Evolutionary conservation across 768 basidiomycete genomes (phyloP), one percentile per base, ranked within the genome.

Genomic region (Hysterangium stoloniferum): DNA sequence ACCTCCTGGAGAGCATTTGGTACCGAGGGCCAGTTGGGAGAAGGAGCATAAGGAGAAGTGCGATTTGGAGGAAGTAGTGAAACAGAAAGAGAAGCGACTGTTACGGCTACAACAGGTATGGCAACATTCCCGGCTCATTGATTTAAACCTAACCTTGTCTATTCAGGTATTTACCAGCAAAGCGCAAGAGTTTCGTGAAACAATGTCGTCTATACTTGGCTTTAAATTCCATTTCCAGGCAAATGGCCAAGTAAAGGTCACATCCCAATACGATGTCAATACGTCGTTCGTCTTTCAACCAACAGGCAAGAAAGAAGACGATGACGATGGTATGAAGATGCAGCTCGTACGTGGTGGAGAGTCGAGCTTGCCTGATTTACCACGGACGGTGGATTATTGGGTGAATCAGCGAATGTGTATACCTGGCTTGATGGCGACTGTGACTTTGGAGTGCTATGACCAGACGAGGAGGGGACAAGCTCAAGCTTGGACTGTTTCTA

Each of bases 151-250:
- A 3, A 1, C 9, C 25, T 45, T 37, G 32, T 25, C 22, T 33
- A 48, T 13, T 41, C 61, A 92, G 86, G 80, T 94, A 4, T 96
- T 90, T 66, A 69, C 75, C 0, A 79, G 81, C 29, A 97, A 96
- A 64, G 82, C 84, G 7, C 78, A 84, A 52, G 93, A 97, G 61
- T 95, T 98, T 71, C 79, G 88, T 33, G 89, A 94, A 61, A 84
- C 92, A 5, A 86, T 97, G 53, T 82, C 85, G 4, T 82, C 86
- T 0, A 84, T 98, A 43, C 76, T 97, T 0, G 95, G 94, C 5
- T 82, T 92, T 61, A 91, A 95, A 59, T 77, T 97, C 44, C 83
- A 85, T 1, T 96, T 97, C 62, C 88, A 88, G 61, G 87, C 86
- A 13, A 91, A 90, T 45, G 94, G 93, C 0, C 82, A 90, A 57